Percentiles rank a stretch among this genome's conserved stretches.
Conservation (phyloP, 495 filamentous ascomycete genomes). For the Penicillium desertorum region DNA sequence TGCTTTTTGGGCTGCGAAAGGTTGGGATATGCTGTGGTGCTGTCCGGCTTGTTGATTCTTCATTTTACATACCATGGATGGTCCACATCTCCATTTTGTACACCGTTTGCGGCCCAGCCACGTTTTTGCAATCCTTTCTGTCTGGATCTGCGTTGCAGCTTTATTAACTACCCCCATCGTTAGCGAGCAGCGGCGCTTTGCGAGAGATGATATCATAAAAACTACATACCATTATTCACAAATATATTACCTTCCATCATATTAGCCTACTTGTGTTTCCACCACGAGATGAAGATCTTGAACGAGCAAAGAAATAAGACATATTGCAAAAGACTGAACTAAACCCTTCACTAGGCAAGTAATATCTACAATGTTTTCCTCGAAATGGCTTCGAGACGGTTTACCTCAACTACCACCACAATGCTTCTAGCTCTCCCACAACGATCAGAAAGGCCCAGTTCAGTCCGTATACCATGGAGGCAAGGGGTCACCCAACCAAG, state of each 20-base stretch:
- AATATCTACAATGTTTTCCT: conserved; percentile 45
- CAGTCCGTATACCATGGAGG: conserved; percentile 14
- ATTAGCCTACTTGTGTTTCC: not conserved
- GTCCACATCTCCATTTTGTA: not conserved
- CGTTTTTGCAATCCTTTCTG: conserved; percentile 6
- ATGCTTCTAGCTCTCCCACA: conserved; percentile 11
- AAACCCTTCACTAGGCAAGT: conserved; percentile 29
- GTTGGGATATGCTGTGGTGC: not conserved
- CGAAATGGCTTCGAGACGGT: conserved; percentile 16
- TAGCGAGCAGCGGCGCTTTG: conserved; percentile 9
- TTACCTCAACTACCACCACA: conserved; percentile 4
- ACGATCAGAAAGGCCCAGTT: conserved; percentile 15
- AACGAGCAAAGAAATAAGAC: conserved; percentile 20
- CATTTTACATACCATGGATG: not conserved
- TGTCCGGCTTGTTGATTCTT: not conserved
- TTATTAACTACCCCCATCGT: conserved; percentile 22
- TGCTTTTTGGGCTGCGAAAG: not conserved
- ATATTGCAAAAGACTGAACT: conserved; percentile 36
- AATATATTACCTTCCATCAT: not conserved
- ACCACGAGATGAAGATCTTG: not conserved
- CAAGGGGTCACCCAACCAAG: conserved; percentile 9
- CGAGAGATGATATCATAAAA: conserved; percentile 7
- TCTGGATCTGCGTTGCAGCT: conserved; percentile 13
- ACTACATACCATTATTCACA: not conserved
- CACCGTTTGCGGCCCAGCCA: not conserved